Conservation (phyloP, 1,284 basidiomycete genomes). For the Rhodotorula glutinis region DNA sequence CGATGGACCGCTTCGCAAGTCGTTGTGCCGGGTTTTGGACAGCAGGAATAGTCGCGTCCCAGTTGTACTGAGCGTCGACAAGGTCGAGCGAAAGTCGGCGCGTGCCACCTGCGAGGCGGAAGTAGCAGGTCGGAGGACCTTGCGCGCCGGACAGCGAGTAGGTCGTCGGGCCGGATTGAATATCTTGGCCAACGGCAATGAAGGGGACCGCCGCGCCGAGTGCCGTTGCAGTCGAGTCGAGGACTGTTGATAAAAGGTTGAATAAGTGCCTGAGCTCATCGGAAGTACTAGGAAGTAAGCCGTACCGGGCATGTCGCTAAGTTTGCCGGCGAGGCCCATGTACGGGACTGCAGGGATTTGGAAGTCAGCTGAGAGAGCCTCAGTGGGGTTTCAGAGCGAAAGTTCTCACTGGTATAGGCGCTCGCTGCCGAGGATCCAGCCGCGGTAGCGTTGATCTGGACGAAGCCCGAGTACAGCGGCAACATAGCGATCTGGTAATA, state of each 20-base stretch:
- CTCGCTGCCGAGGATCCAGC: background rate
- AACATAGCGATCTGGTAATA: slow-evolving; percentile 13
- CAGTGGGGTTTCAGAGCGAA: background rate
- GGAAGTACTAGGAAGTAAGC: background rate
- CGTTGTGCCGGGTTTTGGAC: slow-evolving; percentile 20
- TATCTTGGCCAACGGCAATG: slow-evolving; percentile 23
- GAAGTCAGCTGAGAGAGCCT: too few species aligned
- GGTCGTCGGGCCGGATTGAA: slow-evolving; percentile 1
- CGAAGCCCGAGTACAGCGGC: slow-evolving; percentile 40
- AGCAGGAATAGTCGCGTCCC: slow-evolving; percentile 21
- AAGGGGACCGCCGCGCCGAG: slow-evolving; percentile 27
- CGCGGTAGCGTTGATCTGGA: slow-evolving; percentile 2
- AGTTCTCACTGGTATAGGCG: background rate
- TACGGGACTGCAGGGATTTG: slow-evolving; percentile 24
- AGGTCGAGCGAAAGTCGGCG: slow-evolving; percentile 28
- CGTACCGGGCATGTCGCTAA: slow-evolving; percentile 36
- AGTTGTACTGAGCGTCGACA: slow-evolving; percentile 27
- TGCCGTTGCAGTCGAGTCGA: slow-evolving; percentile 33
- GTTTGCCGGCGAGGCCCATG: slow-evolving; percentile 32
- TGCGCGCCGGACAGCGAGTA: background rate
- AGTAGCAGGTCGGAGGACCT: background rate
- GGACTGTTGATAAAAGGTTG: slow-evolving; percentile 2
- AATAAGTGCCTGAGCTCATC: background rate
- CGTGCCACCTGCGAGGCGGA: slow-evolving; percentile 12
- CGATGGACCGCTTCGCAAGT: slow-evolving; percentile 16